These are phyloP conservation scores for Elsinoe necatrix DNA, from an alignment of 2,329 filamentous ascomycete genomes.

Conservation along the genomic window DNA sequence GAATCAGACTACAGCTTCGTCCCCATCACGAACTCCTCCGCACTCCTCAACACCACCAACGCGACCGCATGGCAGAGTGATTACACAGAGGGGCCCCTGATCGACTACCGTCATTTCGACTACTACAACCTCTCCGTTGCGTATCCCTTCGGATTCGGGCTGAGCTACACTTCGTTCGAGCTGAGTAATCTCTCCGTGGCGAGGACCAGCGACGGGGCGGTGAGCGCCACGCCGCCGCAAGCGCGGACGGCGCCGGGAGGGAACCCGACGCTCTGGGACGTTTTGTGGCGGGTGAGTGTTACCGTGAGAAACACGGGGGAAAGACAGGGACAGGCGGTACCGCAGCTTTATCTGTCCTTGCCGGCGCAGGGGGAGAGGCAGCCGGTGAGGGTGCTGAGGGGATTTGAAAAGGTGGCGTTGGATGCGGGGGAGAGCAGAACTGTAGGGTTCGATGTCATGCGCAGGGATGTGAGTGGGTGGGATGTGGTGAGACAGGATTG, in stretches of 20 bases:
- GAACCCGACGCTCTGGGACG: constrained; percentile 56
- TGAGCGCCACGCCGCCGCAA: constrained; percentile 44
- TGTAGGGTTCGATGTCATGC: constrained; percentile 32
- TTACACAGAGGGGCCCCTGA: constrained; percentile 45
- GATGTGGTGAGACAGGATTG: constrained; percentile 34
- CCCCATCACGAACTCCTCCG: constrained; percentile 32
- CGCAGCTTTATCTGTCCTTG: constrained; percentile 49
- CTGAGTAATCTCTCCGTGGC: constrained; percentile 37
- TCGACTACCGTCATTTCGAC: constrained; percentile 49
- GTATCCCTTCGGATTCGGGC: constrained; percentile 30
- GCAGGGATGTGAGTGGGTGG: constrained; percentile 37
- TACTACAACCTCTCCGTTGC: constrained; percentile 27
- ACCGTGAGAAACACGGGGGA: constrained; percentile 61
- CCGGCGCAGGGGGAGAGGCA: constrained; percentile 42
- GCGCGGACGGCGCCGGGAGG: constrained; percentile 43
- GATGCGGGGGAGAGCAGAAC: constrained; percentile 20
- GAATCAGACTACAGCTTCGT: constrained; percentile 29
- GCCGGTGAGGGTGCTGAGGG: constrained; percentile 36
- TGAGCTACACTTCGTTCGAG: constrained; percentile 31
- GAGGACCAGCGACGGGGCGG: constrained; percentile 36
- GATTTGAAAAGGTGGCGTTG: constrained; percentile 35
- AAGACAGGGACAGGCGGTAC: constrained; percentile 34
- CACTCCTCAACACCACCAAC: constrained; percentile 27
- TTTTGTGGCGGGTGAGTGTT: constrained; percentile 56
- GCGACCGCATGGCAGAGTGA: constrained; percentile 39